A percentile compares a stretch with the other conserved stretches of the same genome.
phyloP scores from a whole-genome alignment of 768 basidiomycete species.

The Coprinopsis marcescibilis region DNA sequence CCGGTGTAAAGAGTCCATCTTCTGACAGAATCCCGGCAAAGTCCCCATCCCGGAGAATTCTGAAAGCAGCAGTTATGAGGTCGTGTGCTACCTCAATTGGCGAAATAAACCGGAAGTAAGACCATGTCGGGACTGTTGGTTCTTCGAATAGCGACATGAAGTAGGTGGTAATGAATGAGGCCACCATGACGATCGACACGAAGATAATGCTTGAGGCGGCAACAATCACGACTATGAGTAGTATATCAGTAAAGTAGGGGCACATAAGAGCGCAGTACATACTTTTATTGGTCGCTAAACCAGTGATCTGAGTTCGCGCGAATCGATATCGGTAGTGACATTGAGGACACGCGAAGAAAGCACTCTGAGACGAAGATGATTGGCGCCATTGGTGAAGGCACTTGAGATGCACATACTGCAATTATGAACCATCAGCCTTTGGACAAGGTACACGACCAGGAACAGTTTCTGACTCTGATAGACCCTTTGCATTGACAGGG shows the following conservation, averaged over 20 bases:
- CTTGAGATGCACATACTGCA: constrained; percentile 71
- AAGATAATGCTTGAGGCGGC: constrained; percentile 61
- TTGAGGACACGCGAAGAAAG: constrained; percentile 78
- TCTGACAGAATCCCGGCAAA: constrained; percentile 36
- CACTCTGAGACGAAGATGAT: constrained; percentile 50
- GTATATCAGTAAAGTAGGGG: constrained; percentile 8
- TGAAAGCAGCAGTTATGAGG: constrained; percentile 56
- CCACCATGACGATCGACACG: constrained; percentile 56
- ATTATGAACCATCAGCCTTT: constrained; percentile 6
- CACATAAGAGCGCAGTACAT: constrained; percentile 18
- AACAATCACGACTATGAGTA: constrained; percentile 57
- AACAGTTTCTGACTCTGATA: constrained; percentile 45
- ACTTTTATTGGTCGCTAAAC: constrained; percentile 77
- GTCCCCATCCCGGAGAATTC: constrained; percentile 55
- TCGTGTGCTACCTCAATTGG: constrained; percentile 56
- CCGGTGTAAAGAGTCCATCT: constrained; percentile 16
- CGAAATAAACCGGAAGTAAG: constrained; percentile 35
- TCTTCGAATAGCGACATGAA: constrained; percentile 61
- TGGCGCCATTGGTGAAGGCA: constrained; percentile 76
- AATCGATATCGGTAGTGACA: constrained; percentile 77
- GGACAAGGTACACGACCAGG: not conserved
- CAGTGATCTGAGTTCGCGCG: constrained; percentile 61
- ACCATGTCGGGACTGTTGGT: constrained; percentile 36
- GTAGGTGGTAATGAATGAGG: constrained; percentile 65
- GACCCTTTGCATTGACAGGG: constrained; percentile 79